Conservation (phyloP, 208 protist species). For the Leishmania major region DNA sequence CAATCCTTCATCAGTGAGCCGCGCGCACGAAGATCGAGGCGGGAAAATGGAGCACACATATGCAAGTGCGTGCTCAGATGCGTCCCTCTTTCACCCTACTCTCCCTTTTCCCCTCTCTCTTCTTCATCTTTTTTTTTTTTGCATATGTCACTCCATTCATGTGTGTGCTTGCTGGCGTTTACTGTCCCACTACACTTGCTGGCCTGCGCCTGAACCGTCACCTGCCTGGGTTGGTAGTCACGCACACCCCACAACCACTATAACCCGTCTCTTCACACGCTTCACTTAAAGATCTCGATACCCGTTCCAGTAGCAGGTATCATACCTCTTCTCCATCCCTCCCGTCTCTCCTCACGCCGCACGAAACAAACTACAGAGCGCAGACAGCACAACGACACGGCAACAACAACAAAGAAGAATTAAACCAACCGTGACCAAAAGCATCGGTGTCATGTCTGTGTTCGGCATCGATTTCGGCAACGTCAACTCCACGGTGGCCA, state of each 20-base stretch:
- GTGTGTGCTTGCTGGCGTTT: neutral
- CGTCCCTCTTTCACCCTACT: neutral
- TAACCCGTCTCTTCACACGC: neutral
- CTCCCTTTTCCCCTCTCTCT: neutral
- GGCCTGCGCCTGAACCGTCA: neutral
- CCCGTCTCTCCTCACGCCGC: neutral
- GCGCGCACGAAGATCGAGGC: neutral
- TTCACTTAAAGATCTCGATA: neutral
- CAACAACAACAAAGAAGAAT: constrained; percentile 13
- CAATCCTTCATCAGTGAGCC: neutral
- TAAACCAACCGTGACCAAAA: neutral
- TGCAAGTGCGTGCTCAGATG: neutral
- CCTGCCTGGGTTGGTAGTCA: neutral
- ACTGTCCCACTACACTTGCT: neutral
- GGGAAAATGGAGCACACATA: neutral
- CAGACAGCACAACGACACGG: neutral
- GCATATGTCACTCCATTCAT: neutral
- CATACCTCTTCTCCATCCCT: neutral
- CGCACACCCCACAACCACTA: neutral
- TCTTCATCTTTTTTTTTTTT: neutral
- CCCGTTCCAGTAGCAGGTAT: neutral
- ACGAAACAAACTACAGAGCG: neutral
- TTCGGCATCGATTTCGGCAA: constrained; percentile 94
- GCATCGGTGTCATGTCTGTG: constrained; percentile 73
- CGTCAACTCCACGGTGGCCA: constrained; percentile 85